Evolutionary conservation across 306 rosid species (phyloP).

Genomic region (Corylus americana): DNA sequence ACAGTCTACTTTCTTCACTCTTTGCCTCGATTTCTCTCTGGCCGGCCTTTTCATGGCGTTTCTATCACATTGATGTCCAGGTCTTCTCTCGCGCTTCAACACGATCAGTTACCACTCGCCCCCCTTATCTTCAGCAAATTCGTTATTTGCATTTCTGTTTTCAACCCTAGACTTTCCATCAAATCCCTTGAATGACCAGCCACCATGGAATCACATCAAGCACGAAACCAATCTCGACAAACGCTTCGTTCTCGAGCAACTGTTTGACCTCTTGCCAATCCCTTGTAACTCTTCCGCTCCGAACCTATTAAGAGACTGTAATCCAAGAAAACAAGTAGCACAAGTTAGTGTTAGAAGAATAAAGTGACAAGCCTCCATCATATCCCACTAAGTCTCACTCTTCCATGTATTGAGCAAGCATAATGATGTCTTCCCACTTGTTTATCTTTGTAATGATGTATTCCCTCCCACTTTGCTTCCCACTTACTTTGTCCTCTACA

Average conservation of each 20-base stretch:
- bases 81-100: background rate
- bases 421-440: too few species aligned
- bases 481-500: too few species aligned
- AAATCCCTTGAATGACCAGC: background rate
- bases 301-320: background rate
- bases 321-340: slow-evolving; percentile 1
- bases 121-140: slow-evolving; percentile 11
- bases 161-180: slow-evolving; percentile 36
- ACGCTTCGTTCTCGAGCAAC: slow-evolving; percentile 48
- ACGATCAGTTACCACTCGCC: slow-evolving; percentile 21
- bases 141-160: slow-evolving; percentile 28
- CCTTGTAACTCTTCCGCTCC: slow-evolving; percentile 1
- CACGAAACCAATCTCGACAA: slow-evolving; percentile 34
- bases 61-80: background rate
- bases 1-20: background rate
- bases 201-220: background rate
- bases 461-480: too few species aligned
- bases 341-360: slow-evolving; percentile 1
- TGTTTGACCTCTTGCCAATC: slow-evolving; percentile 48
- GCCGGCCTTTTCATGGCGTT: slow-evolving; percentile 22
- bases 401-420: too few species aligned
- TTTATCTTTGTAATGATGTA: too few species aligned
- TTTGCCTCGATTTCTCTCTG: background rate
- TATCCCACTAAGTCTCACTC: too few species aligned
- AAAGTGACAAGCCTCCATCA: too few species aligned